Percentiles rank a stretch among this genome's conserved stretches.
These are phyloP conservation scores for Ogataea paraovalis DNA, from an alignment of 805 yeast genomes.

Conservation along the genomic window DNA sequence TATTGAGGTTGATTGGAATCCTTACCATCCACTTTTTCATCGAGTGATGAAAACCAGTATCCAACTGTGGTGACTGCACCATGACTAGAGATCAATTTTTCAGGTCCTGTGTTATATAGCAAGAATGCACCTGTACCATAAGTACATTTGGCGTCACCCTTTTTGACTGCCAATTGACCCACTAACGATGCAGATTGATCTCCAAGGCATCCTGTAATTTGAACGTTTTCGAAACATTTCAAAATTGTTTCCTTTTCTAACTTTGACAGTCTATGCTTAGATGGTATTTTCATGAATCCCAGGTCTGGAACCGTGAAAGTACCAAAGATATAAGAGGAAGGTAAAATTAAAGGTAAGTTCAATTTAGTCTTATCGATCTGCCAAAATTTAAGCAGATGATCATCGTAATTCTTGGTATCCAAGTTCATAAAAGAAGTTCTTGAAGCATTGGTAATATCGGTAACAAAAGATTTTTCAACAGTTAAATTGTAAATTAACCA, in stretches of 20 bases:
- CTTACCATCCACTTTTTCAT: constrained; percentile 35
- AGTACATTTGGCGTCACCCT: constrained; percentile 90
- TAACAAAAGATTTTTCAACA: constrained; percentile 60
- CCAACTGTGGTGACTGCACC: constrained; percentile 90
- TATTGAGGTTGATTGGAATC: constrained; percentile 59
- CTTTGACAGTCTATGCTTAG: not conserved
- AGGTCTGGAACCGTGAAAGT: constrained; percentile 60
- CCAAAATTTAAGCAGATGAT: constrained; percentile 72
- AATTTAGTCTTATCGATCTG: constrained; percentile 66
- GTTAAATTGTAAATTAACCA: constrained; percentile 90
- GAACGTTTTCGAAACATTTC: constrained; percentile 52
- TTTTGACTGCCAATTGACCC: constrained; percentile 81
- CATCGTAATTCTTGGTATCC: constrained; percentile 70
- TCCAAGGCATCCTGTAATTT: constrained; percentile 87
- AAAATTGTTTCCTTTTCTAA: not conserved
- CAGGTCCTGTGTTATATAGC: constrained; percentile 78
- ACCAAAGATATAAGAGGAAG: constrained; percentile 78
- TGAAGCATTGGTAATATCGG: constrained; percentile 90
- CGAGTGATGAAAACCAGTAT: constrained; percentile 77
- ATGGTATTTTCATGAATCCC: constrained; percentile 8
- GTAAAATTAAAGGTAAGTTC: constrained; percentile 68
- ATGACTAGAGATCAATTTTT: constrained; percentile 64
- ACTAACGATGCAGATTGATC: constrained; percentile 93
- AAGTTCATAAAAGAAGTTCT: constrained; percentile 88
- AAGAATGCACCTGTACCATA: constrained; percentile 96